Evolutionary conservation across 805 yeast genomes (phyloP), one percentile per base, ranked within the genome.

Genomic region (Pichia deserticola): DNA sequence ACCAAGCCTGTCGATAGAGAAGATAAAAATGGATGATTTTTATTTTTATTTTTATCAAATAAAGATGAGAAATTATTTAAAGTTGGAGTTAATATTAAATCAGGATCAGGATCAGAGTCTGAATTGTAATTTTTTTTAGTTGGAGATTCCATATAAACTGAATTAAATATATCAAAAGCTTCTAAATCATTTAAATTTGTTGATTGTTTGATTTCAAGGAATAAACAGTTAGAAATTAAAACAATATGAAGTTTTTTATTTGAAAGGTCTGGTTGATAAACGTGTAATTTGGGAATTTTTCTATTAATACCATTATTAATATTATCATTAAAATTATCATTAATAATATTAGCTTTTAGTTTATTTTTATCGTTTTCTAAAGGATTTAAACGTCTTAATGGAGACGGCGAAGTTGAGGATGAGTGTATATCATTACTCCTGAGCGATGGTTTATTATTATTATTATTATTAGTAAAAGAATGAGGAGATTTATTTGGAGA

Each of bases 221-320:
- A 45, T 20, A 45, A 11, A 15, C 42, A 45, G 25, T 45, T 45
- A 5, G 48, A 45, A 7, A 45, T 35, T 12, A 39, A 34, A 9
- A 45, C 10, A n/a, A 25, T 32, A n/a, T 43, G 34, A 12, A 44
- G 34, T 15, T 39, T 39, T 8, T 11, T 8, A 30, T 39, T 13
- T 13, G 39, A 20, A 11, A 45, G 15, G 27, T 33, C 36, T 5
- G 44, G 40, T 12, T 35, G 3, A 20, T 10, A 43, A 13, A 35
- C n/a, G 32, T 43, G 45, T 25, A 43, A 27, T 12, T 6, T 13
- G 3, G 41, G 29, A 25, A 20, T 38, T 30, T 30, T 30, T 30
- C 2, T 7, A 9, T 2, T 30, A 7, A 7, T 30, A 9, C 3
- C 32, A 30, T 9, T 7, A 7, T 30, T 30, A 4, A 30, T 7